A percentile compares a stretch with the other conserved stretches of the same genome.
phyloP scores from a whole-genome alignment of 106 monocot species.

The Allium cepa region DNA sequence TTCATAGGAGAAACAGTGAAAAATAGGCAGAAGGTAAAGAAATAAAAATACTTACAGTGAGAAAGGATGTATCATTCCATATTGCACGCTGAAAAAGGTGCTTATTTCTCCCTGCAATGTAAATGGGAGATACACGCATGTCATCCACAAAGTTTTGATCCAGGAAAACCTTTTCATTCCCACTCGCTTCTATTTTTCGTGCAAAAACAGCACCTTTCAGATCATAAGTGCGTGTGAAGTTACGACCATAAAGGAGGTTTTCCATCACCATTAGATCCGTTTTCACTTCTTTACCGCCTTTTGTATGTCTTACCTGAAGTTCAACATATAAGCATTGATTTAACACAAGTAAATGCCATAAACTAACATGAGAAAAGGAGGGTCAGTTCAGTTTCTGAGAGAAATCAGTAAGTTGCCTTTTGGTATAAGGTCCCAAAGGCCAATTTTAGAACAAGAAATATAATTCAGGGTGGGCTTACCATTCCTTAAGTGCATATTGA shows the following conservation, averaged over 20 bases:
- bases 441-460: neutral
- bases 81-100: conserved; percentile 70
- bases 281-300: conserved; percentile 67
- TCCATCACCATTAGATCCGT: conserved; percentile 88
- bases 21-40: too few species aligned
- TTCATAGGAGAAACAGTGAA: too few species aligned
- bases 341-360: too few species aligned
- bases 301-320: conserved; percentile 54
- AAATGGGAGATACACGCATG: conserved; percentile 63
- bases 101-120: conserved; percentile 64
- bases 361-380: too few species aligned
- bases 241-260: conserved; percentile 69
- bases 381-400: neutral
- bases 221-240: conserved; percentile 61
- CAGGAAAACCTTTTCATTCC: conserved; percentile 46
- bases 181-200: conserved; percentile 40
- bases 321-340: too few species aligned
- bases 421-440: neutral
- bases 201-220: conserved; percentile 73
- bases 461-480: neutral
- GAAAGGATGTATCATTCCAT: conserved; percentile 86
- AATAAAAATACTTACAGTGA: conserved; percentile 43
- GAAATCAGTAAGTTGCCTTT: neutral
- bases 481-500: neutral
- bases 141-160: conserved; percentile 82